Evolutionary conservation across 2,329 filamentous ascomycete genomes (phyloP), one percentile per base, ranked within the genome.

Genomic region (Exophiala dermatitidis): DNA sequence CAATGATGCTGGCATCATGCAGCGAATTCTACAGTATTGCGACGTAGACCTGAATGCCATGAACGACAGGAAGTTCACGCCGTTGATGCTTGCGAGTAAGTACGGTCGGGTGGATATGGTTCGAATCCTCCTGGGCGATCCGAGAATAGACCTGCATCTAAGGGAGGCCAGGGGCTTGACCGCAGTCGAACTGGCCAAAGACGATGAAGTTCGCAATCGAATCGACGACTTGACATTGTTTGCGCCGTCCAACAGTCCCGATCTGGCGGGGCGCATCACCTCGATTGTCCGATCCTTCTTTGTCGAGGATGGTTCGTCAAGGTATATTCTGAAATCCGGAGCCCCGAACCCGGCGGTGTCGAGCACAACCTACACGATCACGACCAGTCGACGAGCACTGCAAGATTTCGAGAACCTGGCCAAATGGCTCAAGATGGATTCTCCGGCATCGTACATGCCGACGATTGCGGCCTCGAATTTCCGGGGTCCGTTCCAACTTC

Each of bases 61-160:
- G 5, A 98, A 98, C 65, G 90, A 97, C 63, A 95, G 89, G 72
- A 85, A 82, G 45, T 97, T 98, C 66, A 98, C 94, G 0, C 85
- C 93, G 1, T 76, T 98, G 52, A 98, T 98, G 93, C 86, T 98
- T 58, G 91, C 91, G 5, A 97, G 91, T 78, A 98, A 98, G 69
- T 98, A 97, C 66, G 93, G 93, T 33, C 82, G 93, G 58, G 86
- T 95, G 50, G 93, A 97, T 63, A 88, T 95, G 76, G 91, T 98
- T 12, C 80, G 90, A 54, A 84, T 85, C 6, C 77, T 98, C 4
- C 97, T 95, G 68, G 80, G 85, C 40, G 93, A 98, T 66, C 81
- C 88, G 28, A 78, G 94, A 62, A 89, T 96, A 3, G 93, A 98
- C 66, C 72, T 91, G 9, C 83, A 85, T 40, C 82, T 90, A 31